Conservation (phyloP, 768 basidiomycete species). For the Termitomyces sp. region DNA sequence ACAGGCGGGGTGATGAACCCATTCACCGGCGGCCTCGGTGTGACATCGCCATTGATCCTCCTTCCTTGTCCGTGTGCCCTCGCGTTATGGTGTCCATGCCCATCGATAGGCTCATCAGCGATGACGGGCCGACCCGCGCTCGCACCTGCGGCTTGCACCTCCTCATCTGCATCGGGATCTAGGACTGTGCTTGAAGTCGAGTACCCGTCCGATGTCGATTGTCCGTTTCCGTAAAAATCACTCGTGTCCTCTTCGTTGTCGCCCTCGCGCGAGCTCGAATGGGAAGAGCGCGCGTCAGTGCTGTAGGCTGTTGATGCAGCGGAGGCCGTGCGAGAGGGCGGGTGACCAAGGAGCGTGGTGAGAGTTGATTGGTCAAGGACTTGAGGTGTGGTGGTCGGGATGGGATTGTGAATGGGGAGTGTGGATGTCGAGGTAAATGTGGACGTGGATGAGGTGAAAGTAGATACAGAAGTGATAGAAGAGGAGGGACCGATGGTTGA, state of each 20-base stretch:
- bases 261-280: conserved; percentile 46
- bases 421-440: conserved; percentile 3
- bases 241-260: conserved; percentile 44
- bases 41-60: conserved; percentile 49
- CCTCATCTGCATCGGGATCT: conserved; percentile 27
- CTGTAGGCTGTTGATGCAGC: conserved; percentile 28
- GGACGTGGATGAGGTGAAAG: conserved; percentile 13
- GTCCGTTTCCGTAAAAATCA: conserved; percentile 18
- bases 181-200: conserved; percentile 37
- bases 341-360: conserved; percentile 54
- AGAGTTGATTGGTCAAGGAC: conserved; percentile 70
- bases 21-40: conserved; percentile 45
- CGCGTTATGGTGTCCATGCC: conserved; percentile 3
- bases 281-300: conserved; percentile 25
- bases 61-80: conserved; percentile 16
- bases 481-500: not conserved
- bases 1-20: conserved; percentile 14
- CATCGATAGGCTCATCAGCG: conserved; percentile 12
- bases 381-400: conserved; percentile 54
- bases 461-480: conserved; percentile 8
- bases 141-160: conserved; percentile 22
- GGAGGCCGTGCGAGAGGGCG: conserved; percentile 34
- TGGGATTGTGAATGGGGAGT: conserved; percentile 43
- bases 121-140: conserved; percentile 28
- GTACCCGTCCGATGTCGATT: conserved; percentile 30